Evolutionary conservation across 495 filamentous ascomycete genomes (phyloP), one percentile per base, ranked within the genome.

Genomic region (Penicillium waksmanii): DNA sequence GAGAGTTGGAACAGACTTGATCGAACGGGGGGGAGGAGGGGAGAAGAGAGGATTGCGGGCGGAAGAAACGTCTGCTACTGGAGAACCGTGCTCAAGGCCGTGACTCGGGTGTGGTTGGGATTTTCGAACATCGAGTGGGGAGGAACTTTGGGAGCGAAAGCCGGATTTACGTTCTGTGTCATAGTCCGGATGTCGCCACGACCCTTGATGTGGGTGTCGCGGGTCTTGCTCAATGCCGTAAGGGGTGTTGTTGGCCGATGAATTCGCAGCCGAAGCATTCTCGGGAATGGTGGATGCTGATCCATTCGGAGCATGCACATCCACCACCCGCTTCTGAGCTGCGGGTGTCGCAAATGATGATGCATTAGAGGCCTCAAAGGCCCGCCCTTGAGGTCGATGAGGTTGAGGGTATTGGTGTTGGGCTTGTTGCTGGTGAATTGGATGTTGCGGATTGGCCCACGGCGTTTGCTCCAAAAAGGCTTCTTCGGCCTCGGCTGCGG

Each of bases 391-490:
- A 2, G 72, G 63, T 50, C 76, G 67, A 48, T 72, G 71, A 13
- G 72, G 69, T 56, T 73, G 64, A 12, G 72, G 67, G 46, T 77
- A 73, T 38, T 78, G 72, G 48, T 79, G 70, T 43, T 73, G 64
- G 34, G 73, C 67, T 51, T 80, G 76, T 47, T 79, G 74, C 49
- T 80, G 79, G 66, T 93, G 89, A 15, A 86, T 85, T 1, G 91
- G 90, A 66, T 96, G 91, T 58, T 92, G 89, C 13, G 91, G 89
- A 69, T 95, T 95, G 27, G 90, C 90, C 92, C 92, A 96, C 1
- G 91, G 88, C 2, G 88, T 94, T 60, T 89, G 85, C 54, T 92
- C 89, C 51, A 93, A 81, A 62, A 93, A 94, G 49, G 89, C 86
- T 68, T 93, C 90, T 63, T 92, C 91, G 10, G 90, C 91, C 63